Conservation (phyloP, 768 basidiomycete species). For the Mycena alexandri region DNA sequence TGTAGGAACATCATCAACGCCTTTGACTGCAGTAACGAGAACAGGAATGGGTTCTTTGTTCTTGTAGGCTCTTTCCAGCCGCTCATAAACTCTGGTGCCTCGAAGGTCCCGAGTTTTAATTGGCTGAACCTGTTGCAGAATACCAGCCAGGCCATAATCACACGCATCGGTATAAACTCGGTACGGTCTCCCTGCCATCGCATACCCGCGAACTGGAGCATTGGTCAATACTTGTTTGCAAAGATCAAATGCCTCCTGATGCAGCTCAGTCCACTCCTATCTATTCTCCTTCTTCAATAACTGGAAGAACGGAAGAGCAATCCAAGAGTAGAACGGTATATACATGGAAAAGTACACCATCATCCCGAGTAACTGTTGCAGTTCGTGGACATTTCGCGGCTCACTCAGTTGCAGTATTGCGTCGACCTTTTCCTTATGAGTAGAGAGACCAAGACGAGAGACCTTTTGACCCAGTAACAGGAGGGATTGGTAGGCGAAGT, state of each 20-base stretch:
- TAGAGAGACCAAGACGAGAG: no score
- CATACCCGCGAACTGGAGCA: constrained; percentile 49
- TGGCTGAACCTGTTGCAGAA: constrained; percentile 49
- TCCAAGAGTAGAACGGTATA: constrained; percentile 50
- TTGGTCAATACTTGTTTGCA: constrained; percentile 44
- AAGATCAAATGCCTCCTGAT: constrained; percentile 44
- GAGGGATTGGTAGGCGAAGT: no score
- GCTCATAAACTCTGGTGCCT: constrained; percentile 36
- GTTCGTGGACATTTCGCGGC: constrained; percentile 42
- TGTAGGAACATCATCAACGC: constrained; percentile 1
- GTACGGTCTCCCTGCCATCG: constrained; percentile 45
- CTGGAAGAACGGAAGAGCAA: constrained; percentile 50
- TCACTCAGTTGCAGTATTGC: constrained; percentile 47
- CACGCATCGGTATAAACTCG: constrained; percentile 51
- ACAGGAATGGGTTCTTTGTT: neutral
- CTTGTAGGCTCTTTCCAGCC: neutral
- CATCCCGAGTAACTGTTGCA: constrained; percentile 53
- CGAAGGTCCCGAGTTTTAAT: constrained; percentile 43
- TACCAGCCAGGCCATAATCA: no score
- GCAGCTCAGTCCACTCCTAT: constrained; percentile 40
- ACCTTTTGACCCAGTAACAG: no score
- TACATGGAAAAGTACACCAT: constrained; percentile 53
- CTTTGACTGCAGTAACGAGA: neutral
- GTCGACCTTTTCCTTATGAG: constrained; percentile 53
- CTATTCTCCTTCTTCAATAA: no score